phyloP scores from a whole-genome alignment of 1,284 basidiomycete species.

The Nidula niveotomentosa region DNA sequence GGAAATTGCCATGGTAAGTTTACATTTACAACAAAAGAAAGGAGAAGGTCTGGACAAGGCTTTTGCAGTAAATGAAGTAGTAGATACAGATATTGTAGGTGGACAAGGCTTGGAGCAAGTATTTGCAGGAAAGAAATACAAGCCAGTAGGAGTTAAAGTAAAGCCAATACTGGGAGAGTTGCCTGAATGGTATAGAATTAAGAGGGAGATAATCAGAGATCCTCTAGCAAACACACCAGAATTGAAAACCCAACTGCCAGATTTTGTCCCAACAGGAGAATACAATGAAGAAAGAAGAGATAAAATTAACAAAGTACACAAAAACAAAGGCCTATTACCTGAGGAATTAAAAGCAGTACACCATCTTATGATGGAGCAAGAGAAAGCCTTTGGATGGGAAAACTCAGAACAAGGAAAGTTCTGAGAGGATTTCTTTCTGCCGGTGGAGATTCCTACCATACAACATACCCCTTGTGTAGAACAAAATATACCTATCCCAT shows the following conservation, averaged over 20 bases:
- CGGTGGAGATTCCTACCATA: background rate
- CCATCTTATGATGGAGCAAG: background rate
- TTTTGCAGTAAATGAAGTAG: too few species aligned
- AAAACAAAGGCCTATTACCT: background rate
- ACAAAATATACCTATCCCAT: background rate
- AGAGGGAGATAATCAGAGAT: background rate
- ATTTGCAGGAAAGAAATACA: slow-evolving; percentile 1
- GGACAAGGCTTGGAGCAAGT: background rate
- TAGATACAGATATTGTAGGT: background rate
- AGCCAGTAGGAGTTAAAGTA: background rate
- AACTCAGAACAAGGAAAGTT: background rate
- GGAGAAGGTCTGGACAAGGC: too few species aligned
- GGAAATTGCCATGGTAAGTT: too few species aligned
- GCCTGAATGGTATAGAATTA: background rate
- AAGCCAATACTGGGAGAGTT: background rate
- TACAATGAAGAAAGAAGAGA: background rate
- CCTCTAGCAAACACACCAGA: background rate
- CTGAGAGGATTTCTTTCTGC: background rate
- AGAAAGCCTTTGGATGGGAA: background rate
- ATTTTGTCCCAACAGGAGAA: background rate
- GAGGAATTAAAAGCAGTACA: background rate
- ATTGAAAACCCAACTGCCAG: background rate
- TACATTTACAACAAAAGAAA: too few species aligned
- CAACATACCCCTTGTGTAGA: background rate
- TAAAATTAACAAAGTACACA: too few species aligned